A percentile compares a stretch with the other conserved stretches of the same genome.
These are phyloP conservation scores for Diospyros kaki DNA, from an alignment of 148 eudicot species.

Conservation along the genomic window DNA sequence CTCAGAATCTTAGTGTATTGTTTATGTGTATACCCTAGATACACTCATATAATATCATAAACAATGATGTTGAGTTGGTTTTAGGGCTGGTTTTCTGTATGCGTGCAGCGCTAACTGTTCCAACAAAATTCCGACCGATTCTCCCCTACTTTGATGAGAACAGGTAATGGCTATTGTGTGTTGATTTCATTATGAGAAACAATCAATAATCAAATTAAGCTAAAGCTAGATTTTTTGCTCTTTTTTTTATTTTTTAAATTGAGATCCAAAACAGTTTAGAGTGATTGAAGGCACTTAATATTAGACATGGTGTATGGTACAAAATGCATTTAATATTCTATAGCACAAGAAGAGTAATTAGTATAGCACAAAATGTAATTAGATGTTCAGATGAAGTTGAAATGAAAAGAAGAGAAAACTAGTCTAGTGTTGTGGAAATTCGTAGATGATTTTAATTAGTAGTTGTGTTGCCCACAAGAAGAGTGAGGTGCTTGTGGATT, in stretches of 20 bases:
- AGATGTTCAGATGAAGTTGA: too few relatives aligned
- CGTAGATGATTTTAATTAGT: too few relatives aligned
- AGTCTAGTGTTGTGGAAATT: too few relatives aligned
- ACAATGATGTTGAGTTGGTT: slow-evolving; percentile 43
- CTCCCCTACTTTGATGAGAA: slow-evolving; percentile 79
- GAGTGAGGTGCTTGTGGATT: too few relatives aligned
- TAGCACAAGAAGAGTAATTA: neutral
- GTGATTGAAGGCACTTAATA: neutral
- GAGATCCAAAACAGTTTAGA: neutral
- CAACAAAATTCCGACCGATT: slow-evolving; percentile 68
- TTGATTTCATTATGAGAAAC: neutral
- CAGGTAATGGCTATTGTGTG: slow-evolving; percentile 37
- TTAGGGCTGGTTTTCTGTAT: slow-evolving; percentile 53
- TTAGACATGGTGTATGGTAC: neutral
- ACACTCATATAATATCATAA: too few relatives aligned
- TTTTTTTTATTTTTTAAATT: too few relatives aligned
- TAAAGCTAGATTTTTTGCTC: neutral
- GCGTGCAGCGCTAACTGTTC: slow-evolving; percentile 75
- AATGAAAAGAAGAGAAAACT: too few relatives aligned
- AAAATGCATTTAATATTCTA: neutral
- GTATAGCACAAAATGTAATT: too few relatives aligned
- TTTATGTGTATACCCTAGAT: slow-evolving; percentile 15
- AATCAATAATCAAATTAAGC: neutral
- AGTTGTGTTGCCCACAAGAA: too few relatives aligned
- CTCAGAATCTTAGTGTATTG: neutral